These are phyloP conservation scores for Gryganskiella cystojenkinii DNA, from an alignment of 192 early-diverging fungal genomes.

Conservation along the genomic window DNA sequence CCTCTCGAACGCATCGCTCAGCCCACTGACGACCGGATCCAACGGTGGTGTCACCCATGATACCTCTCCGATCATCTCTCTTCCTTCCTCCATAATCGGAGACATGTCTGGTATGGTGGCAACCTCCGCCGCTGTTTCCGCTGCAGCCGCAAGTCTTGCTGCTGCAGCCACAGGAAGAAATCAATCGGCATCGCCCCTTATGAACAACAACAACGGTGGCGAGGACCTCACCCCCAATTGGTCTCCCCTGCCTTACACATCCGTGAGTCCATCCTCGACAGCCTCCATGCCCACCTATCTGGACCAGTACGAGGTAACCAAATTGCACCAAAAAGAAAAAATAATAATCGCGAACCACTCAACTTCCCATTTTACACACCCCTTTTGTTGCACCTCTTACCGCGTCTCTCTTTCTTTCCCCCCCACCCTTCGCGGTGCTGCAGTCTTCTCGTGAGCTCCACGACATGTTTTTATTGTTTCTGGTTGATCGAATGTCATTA, in stretches of 20 bases:
- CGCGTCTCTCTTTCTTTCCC: too few relatives aligned
- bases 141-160: conserved; percentile 4
- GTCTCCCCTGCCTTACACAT: conserved; percentile 19
- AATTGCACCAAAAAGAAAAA: background rate
- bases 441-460: too few relatives aligned
- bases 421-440: too few relatives aligned
- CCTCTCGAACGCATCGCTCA: conserved; percentile 31
- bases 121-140: conserved; percentile 2
- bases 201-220: conserved; percentile 5
- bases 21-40: conserved; percentile 2
- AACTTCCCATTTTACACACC: too few relatives aligned
- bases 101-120: conserved; percentile 9
- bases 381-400: too few relatives aligned
- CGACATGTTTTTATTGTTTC: too few relatives aligned
- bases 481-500: too few relatives aligned
- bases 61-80: conserved; percentile 15
- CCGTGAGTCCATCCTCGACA: conserved; percentile 40
- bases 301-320: conserved; percentile 39
- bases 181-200: conserved; percentile 29
- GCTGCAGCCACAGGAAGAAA: conserved; percentile 20
- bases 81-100: background rate
- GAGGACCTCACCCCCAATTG: conserved; percentile 27
- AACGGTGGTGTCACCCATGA: conserved; percentile 19
- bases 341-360: too few relatives aligned
- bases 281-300: conserved; percentile 41